These are phyloP conservation scores for Colletotrichum sp. DNA, from an alignment of 2,329 filamentous ascomycete species.

Conservation along the genomic window DNA sequence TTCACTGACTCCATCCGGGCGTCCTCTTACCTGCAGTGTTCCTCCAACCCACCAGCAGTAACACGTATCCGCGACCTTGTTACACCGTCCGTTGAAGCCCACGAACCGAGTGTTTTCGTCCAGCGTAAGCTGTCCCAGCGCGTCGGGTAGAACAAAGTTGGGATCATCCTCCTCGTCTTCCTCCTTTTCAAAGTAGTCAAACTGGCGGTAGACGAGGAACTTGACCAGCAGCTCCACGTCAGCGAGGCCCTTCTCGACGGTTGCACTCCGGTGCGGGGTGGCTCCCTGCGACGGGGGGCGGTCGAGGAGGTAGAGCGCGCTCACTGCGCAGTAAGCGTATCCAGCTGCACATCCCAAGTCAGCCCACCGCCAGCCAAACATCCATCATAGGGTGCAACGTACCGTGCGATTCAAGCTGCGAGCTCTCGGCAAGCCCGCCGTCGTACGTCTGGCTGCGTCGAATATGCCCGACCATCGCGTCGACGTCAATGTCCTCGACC, in stretches of 20 bases:
- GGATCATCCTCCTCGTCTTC: conserved; percentile 41
- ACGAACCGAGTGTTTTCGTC: conserved; percentile 51
- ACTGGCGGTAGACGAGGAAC: conserved; percentile 72
- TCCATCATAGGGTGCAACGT: conserved; percentile 29
- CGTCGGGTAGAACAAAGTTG: conserved; percentile 33
- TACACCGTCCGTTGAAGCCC: conserved; percentile 88
- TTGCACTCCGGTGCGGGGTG: conserved; percentile 33
- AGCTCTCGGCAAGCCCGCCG: conserved; percentile 80
- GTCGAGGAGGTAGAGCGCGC: conserved; percentile 77
- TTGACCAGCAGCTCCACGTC: conserved; percentile 36
- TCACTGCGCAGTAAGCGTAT: conserved; percentile 88
- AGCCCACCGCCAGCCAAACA: not conserved
- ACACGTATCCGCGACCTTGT: conserved; percentile 93
- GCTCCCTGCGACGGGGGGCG: conserved; percentile 51
- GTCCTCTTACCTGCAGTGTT: conserved; percentile 49
- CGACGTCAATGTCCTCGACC: conserved; percentile 76
- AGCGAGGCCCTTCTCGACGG: conserved; percentile 39
- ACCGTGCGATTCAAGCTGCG: conserved; percentile 80
- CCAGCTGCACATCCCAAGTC: conserved; percentile 64
- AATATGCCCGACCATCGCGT: conserved; percentile 73
- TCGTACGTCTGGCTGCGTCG: conserved; percentile 77
- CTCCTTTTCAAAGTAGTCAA: conserved; percentile 57
- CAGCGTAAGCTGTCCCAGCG: conserved; percentile 38
- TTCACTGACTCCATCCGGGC: conserved; percentile 40
- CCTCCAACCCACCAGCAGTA: conserved; percentile 92